Evolutionary conservation across 2,329 filamentous ascomycete genomes (phyloP).

Genomic region (Parafenestella ontariensis): DNA sequence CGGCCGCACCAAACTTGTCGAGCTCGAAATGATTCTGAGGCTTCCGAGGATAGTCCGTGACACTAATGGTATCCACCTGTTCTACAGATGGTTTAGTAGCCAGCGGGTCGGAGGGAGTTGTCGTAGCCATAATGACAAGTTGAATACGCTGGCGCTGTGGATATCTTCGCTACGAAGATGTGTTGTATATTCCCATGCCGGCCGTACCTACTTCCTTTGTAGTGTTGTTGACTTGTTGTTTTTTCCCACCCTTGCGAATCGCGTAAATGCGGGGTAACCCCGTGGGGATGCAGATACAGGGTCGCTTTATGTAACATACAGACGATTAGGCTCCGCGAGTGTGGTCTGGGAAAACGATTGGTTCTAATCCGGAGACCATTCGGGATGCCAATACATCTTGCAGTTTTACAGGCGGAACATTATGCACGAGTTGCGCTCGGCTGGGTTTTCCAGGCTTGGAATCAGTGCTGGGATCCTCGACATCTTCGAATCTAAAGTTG

Average conservation of each 20-base stretch:
- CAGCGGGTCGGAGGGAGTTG: background rate
- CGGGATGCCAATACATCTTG: background rate
- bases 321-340: background rate
- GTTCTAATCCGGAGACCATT: background rate
- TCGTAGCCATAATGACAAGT: slow-evolving; percentile 6
- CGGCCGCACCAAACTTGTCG: slow-evolving; percentile 33
- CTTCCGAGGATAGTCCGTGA: slow-evolving; percentile 9
- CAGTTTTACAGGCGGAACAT: background rate
- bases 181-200: background rate
- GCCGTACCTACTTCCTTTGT: background rate
- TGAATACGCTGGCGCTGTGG: background rate
- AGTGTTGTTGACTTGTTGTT: background rate
- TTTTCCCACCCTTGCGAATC: background rate
- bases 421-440: background rate
- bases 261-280: slow-evolving; percentile 2
- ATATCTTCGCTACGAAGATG: background rate
- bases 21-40: slow-evolving; percentile 20
- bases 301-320: background rate
- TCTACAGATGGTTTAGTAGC: slow-evolving; percentile 8
- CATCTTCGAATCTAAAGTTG: background rate
- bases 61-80: slow-evolving; percentile 19
- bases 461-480: background rate
- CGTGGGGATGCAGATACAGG: slow-evolving; percentile 1
- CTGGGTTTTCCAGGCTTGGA: background rate
- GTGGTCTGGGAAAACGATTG: too few species aligned